Conservation (phyloP, 345 rosid species). For the Laguncularia racemosa region DNA sequence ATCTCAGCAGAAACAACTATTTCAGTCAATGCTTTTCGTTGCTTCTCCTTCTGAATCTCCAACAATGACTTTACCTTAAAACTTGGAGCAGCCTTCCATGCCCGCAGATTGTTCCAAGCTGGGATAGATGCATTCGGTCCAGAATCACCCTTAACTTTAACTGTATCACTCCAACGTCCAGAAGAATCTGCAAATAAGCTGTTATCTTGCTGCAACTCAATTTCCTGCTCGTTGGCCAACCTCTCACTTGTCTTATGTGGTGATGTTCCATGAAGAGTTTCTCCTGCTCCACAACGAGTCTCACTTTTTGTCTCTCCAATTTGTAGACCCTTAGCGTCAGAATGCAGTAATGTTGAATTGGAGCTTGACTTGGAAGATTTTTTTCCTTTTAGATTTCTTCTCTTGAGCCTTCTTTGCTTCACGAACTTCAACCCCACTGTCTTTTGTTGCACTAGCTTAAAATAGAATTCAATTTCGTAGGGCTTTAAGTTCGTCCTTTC, state of each 20-base stretch:
- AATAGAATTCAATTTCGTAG: too few species aligned
- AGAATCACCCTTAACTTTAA: constrained; percentile 33
- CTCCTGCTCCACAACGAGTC: constrained; percentile 13
- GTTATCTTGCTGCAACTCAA: constrained; percentile 26
- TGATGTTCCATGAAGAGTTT: constrained; percentile 14
- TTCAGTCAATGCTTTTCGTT: constrained; percentile 56
- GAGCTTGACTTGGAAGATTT: constrained; percentile 41
- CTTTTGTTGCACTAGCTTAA: constrained; percentile 28
- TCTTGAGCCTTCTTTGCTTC: constrained; percentile 61
- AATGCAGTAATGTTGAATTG: constrained; percentile 35
- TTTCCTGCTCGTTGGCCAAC: constrained; percentile 22
- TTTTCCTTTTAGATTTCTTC: constrained; percentile 83
- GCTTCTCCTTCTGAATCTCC: constrained; percentile 97
- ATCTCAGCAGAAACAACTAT: constrained; percentile 48
- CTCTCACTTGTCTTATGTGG: constrained; percentile 18
- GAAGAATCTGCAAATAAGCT: constrained; percentile 18
- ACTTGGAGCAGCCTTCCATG: constrained; percentile 99
- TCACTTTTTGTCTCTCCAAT: constrained; percentile 23
- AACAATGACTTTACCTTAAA: constrained; percentile 84
- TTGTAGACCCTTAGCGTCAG: constrained; percentile 30
- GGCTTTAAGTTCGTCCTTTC: too few species aligned
- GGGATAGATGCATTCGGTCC: constrained; percentile 13
- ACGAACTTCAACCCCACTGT: constrained; percentile 39
- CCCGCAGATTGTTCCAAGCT: constrained; percentile 35
- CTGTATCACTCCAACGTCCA: constrained; percentile 23